These are phyloP conservation scores for Curvularia lunata DNA, from an alignment of 2,329 filamentous ascomycete genomes.

Conservation along the genomic window DNA sequence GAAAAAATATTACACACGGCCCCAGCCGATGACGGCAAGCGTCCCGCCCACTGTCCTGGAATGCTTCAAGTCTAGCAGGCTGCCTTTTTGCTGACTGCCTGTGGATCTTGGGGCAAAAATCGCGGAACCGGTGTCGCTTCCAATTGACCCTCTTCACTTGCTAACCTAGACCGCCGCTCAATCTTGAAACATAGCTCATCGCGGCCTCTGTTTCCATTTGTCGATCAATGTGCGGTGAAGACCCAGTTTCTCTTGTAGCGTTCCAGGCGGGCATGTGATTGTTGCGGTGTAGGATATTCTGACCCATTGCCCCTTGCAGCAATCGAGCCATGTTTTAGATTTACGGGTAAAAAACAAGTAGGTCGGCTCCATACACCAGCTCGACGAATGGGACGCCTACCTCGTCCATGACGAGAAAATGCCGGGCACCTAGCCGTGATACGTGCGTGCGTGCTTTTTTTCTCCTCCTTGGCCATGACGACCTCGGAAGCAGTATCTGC, in stretches of 20 bases:
- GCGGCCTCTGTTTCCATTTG: conserved; percentile 20
- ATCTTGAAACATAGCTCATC: conserved; percentile 24
- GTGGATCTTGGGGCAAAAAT: conserved; percentile 28
- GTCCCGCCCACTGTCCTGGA: conserved; percentile 13
- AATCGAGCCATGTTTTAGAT: conserved; percentile 29
- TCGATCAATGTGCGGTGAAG: conserved; percentile 34
- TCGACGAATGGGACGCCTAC: background rate
- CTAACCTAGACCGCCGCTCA: conserved; percentile 23
- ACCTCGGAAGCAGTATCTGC: background rate
- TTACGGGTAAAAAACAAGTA: conserved; percentile 15
- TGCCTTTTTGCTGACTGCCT: conserved; percentile 14
- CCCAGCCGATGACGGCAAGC: conserved; percentile 29
- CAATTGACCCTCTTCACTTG: conserved; percentile 28
- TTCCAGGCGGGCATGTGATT: conserved; percentile 18
- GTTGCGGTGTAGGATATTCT: conserved; percentile 16
- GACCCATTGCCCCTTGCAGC: conserved; percentile 20
- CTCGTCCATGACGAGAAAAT: background rate
- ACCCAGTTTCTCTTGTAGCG: conserved; percentile 15
- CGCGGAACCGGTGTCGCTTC: conserved; percentile 33
- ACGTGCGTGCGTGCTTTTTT: background rate
- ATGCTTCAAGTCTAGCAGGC: conserved; percentile 9
- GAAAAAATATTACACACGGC: conserved; percentile 9
- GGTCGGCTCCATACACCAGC: conserved; percentile 18
- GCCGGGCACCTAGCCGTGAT: background rate
- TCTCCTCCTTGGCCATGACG: conserved; percentile 12